These are phyloP conservation scores for Mucor saturninus DNA, from an alignment of 371 early-diverging fungal species.

Conservation along the genomic window DNA sequence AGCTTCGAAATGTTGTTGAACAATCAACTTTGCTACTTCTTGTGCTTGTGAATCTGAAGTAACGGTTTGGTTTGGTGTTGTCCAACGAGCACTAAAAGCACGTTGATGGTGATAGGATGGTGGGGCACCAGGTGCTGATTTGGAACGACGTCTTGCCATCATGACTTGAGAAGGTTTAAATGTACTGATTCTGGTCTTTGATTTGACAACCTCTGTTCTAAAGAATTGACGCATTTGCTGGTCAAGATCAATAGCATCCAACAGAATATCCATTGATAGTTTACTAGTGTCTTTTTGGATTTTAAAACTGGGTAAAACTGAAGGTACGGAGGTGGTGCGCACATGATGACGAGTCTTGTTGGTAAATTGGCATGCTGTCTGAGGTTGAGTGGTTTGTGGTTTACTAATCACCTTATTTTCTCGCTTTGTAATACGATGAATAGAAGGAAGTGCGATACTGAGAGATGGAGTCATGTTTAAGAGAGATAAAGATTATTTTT, in stretches of 20 bases:
- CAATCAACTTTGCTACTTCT: conserved; percentile 31
- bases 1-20: conserved; percentile 31
- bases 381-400: conserved; percentile 13
- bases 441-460: conserved; percentile 30
- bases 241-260: conserved; percentile 55
- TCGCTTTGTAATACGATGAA: conserved; percentile 23
- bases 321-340: conserved; percentile 45
- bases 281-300: conserved; percentile 4
- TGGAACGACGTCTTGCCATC: conserved; percentile 39
- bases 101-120: conserved; percentile 32
- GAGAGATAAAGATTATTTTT: conserved; percentile 15
- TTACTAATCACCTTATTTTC: not conserved
- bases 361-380: conserved; percentile 6
- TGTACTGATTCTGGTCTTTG: conserved; percentile 13
- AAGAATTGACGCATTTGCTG: conserved; percentile 50
- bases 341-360: conserved; percentile 26
- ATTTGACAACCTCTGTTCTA: conserved; percentile 42
- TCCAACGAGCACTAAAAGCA: conserved; percentile 30
- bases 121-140: conserved; percentile 52
- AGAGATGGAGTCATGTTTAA: conserved; percentile 29
- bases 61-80: conserved; percentile 15
- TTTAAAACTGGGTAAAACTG: conserved; percentile 39
- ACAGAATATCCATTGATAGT: conserved; percentile 40
- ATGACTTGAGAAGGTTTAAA: conserved; percentile 17
- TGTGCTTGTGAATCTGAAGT: conserved; percentile 27